phyloP scores from a whole-genome alignment of 2,329 filamentous ascomycete genomes.

The Setomelanomma holmii region DNA sequence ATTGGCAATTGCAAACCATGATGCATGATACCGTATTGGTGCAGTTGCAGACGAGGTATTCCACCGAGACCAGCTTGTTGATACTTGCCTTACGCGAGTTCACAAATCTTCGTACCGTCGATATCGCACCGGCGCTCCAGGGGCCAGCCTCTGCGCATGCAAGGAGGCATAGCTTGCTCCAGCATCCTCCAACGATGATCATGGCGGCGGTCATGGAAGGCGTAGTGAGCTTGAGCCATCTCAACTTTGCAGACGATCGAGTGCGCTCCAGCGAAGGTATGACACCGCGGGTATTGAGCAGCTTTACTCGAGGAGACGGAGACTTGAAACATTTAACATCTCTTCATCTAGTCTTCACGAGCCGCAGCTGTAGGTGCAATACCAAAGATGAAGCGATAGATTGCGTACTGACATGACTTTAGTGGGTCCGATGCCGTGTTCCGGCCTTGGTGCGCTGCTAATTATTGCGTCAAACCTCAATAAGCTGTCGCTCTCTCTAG shows the following conservation, averaged over 20 bases:
- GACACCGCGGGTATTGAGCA: background rate
- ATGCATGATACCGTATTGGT: too few relatives aligned
- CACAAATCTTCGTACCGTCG: background rate
- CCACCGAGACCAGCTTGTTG: background rate
- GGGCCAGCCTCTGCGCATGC: background rate
- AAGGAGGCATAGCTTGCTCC: background rate
- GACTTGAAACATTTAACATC: background rate
- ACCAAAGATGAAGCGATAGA: background rate
- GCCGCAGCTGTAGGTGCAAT: background rate
- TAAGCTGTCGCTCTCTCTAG: background rate
- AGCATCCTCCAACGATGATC: background rate
- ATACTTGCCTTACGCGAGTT: background rate
- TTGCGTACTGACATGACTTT: background rate
- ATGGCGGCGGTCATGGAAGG: background rate
- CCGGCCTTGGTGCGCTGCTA: background rate
- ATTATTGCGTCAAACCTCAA: background rate
- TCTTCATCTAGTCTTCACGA: background rate
- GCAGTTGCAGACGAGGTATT: background rate
- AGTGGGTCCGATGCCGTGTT: background rate
- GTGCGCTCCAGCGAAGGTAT: background rate
- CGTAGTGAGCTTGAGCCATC: background rate
- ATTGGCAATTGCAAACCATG: too few relatives aligned
- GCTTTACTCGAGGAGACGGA: background rate
- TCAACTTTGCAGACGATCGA: background rate
- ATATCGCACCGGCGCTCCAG: background rate